Evolutionary conservation across 2,329 filamentous ascomycete genomes (phyloP).

Genomic region (Hansfordia pulvinata): DNA sequence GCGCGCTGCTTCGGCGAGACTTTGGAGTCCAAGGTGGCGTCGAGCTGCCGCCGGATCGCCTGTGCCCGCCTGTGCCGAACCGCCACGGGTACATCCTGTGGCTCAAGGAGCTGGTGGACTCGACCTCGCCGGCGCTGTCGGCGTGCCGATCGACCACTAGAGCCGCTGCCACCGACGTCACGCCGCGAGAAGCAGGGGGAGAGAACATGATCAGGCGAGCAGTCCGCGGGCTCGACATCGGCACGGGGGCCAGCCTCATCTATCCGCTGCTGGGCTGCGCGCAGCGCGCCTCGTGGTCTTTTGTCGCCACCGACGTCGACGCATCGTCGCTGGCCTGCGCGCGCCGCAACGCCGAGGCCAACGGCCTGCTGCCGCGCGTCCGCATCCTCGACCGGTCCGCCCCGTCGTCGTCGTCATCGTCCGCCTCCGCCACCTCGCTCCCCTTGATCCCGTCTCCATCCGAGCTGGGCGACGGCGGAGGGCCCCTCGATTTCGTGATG

Average conservation of each 20-base stretch:
- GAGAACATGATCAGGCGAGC: too few relatives aligned
- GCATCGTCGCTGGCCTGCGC: conserved; percentile 53
- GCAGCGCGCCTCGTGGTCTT: conserved; percentile 55
- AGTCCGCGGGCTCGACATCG: conserved; percentile 67
- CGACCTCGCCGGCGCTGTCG: conserved; percentile 34
- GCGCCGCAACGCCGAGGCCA: conserved; percentile 49
- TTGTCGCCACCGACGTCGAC: conserved; percentile 72
- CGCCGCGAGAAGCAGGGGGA: conserved; percentile 20
- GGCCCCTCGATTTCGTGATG: conserved; percentile 69
- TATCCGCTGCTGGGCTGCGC: conserved; percentile 72
- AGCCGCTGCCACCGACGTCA: too few relatives aligned
- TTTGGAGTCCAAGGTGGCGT: too few relatives aligned
- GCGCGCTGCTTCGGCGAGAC: too few relatives aligned
- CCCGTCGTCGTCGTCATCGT: conserved; percentile 42
- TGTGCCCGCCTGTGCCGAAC: conserved; percentile 72
- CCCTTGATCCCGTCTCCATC: too few relatives aligned
- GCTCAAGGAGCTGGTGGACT: conserved; percentile 72
- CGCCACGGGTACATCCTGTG: conserved; percentile 85
- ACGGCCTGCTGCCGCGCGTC: conserved; percentile 51
- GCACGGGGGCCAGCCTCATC: conserved; percentile 82
- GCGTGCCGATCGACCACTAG: conserved; percentile 8
- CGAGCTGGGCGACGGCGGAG: too few relatives aligned
- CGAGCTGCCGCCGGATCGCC: conserved; percentile 58
- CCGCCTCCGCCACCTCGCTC: conserved; percentile 18
- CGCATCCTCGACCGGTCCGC: conserved; percentile 41